These are phyloP conservation scores for Mayamaea pseudoterrestris DNA, from an alignment of 108 stramenopile genomes.

Conservation along the genomic window DNA sequence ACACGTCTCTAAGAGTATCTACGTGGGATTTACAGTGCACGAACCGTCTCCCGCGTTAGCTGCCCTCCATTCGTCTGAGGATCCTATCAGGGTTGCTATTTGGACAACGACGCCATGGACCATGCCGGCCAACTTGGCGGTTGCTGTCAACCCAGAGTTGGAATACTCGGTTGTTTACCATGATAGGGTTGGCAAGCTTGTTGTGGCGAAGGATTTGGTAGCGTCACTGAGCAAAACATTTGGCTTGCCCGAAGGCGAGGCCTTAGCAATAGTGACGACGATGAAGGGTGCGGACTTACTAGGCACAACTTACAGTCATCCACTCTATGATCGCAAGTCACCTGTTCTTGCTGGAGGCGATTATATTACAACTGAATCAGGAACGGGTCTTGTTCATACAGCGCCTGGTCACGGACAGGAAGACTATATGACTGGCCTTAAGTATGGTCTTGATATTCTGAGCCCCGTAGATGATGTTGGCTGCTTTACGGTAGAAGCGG, in stretches of 20 bases:
- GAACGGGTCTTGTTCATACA: constrained; percentile 98
- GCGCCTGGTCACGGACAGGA: constrained; percentile 99
- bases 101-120: constrained; percentile 95
- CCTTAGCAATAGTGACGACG: constrained; percentile 39
- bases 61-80: constrained; percentile 25
- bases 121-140: constrained; percentile 88
- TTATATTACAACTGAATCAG: constrained; percentile 96
- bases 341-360: constrained; percentile 87
- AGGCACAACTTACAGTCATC: constrained; percentile 74
- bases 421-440: constrained; percentile 88
- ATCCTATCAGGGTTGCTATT: constrained; percentile 72
- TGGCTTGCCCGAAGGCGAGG: constrained; percentile 52
- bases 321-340: constrained; percentile 75
- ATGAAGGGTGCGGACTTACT: constrained; percentile 48
- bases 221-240: constrained; percentile 61
- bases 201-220: constrained; percentile 73
- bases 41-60: constrained; percentile 48
- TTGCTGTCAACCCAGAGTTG: constrained; percentile 87
- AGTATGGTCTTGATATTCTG: constrained; percentile 67
- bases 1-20: constrained; percentile 85
- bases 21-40: constrained; percentile 80
- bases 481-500: constrained; percentile 88
- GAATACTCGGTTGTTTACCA: constrained; percentile 82
- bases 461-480: constrained; percentile 93
- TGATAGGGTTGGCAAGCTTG: constrained; percentile 48